These are phyloP conservation scores for Aaosphaeria pasadenensis DNA, from an alignment of 2,329 filamentous ascomycete genomes.

Conservation along the genomic window DNA sequence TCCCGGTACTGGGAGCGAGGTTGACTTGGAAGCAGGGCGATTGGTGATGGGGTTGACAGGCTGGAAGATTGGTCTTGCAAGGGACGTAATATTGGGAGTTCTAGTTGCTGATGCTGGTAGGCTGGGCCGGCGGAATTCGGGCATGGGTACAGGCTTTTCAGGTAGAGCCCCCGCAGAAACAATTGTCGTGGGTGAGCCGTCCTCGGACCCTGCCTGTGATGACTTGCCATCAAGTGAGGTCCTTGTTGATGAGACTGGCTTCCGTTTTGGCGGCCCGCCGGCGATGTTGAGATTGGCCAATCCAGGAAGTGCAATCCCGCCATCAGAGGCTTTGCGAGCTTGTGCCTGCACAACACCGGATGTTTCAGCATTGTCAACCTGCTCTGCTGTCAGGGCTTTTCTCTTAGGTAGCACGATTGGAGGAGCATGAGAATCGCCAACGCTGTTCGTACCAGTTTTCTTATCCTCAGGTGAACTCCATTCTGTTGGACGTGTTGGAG, in stretches of 20 bases:
- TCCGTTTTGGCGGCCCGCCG: slow-evolving; percentile 13
- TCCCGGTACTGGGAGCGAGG: slow-evolving; percentile 26
- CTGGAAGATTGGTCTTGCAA: slow-evolving; percentile 34
- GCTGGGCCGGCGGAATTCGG: slow-evolving; percentile 28
- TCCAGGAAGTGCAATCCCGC: slow-evolving; percentile 16
- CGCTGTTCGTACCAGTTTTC: slow-evolving; percentile 35
- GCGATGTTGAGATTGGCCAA: slow-evolving; percentile 12
- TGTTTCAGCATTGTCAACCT: slow-evolving; percentile 37
- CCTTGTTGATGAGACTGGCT: slow-evolving; percentile 10
- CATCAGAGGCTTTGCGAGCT: slow-evolving; percentile 6
- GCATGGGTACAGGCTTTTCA: slow-evolving; percentile 1
- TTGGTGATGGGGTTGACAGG: slow-evolving; percentile 18
- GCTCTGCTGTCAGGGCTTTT: slow-evolving; percentile 43
- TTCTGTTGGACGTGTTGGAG: slow-evolving; percentile 20
- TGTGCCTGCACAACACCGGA: slow-evolving; percentile 13
- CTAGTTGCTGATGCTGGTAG: slow-evolving; percentile 26
- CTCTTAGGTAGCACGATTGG: slow-evolving; percentile 42
- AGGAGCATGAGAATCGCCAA: slow-evolving; percentile 27
- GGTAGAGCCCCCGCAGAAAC: no score
- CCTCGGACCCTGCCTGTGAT: no score
- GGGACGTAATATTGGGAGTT: slow-evolving; percentile 32
- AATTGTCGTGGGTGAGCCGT: no score
- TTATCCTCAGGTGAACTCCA: slow-evolving; percentile 28
- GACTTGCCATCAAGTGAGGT: no score
- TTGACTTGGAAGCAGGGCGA: slow-evolving; percentile 25